Conservation (phyloP, 2,329 filamentous ascomycete species). For the Fusarium sp. region DNA sequence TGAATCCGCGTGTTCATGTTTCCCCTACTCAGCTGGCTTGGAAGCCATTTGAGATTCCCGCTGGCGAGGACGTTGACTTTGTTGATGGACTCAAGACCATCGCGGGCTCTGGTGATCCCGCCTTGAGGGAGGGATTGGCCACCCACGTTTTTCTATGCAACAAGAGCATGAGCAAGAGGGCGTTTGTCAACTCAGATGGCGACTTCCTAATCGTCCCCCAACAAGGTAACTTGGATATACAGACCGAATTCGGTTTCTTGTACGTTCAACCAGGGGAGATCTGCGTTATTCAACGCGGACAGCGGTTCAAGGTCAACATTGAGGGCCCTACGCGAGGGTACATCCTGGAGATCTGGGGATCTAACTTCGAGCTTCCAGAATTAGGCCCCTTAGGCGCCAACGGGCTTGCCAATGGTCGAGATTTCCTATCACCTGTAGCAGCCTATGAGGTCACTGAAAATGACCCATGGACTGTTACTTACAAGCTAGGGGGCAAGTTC, state of each 20-base stretch:
- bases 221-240: slow-evolving; percentile 72
- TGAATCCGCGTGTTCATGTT: slow-evolving; percentile 29
- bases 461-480: slow-evolving; percentile 65
- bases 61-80: slow-evolving; percentile 52
- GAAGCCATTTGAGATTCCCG: slow-evolving; percentile 21
- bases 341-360: slow-evolving; percentile 73
- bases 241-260: slow-evolving; percentile 73
- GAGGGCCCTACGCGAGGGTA: slow-evolving; percentile 72
- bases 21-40: slow-evolving; percentile 31
- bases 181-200: slow-evolving; percentile 68
- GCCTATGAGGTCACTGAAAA: slow-evolving; percentile 62
- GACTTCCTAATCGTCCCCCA: slow-evolving; percentile 74
- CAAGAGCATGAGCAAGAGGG: slow-evolving; percentile 56
- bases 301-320: slow-evolving; percentile 54
- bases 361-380: slow-evolving; percentile 72
- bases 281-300: slow-evolving; percentile 70
- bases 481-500: slow-evolving; percentile 70
- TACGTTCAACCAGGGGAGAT: slow-evolving; percentile 75
- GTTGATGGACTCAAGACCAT: slow-evolving; percentile 59
- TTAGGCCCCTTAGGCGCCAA: slow-evolving; percentile 75
- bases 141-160: slow-evolving; percentile 59
- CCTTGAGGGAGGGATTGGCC: slow-evolving; percentile 58
- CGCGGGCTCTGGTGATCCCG: slow-evolving; percentile 59
- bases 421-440: slow-evolving; percentile 72
- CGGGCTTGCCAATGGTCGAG: slow-evolving; percentile 70